Evolutionary conservation across 371 early-diverging fungal genomes (phyloP), one percentile per base, ranked within the genome.

Genomic region (Mortierella sp.): DNA sequence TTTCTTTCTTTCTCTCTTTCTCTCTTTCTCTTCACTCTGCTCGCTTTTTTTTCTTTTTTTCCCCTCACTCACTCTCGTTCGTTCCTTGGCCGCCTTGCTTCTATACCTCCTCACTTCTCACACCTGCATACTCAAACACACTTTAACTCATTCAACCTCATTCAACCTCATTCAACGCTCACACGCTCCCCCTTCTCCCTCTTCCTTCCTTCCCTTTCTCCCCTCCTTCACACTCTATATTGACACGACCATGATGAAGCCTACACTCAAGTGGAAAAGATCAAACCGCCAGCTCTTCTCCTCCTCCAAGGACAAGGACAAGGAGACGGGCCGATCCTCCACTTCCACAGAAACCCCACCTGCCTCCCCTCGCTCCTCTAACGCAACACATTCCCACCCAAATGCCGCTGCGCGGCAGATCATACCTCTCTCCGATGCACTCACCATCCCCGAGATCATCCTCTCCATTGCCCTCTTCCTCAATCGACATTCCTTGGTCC

Each of bases 391-490:
- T 21, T 14, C 2, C 49, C 54, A 24, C 30, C 19, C 43, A 34
- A 4, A 4, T 7, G 10, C 34, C 4, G 34, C 34, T 10, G 4
- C 34, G 10, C 34, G 10, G 34, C 48, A 47, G 48, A 9, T 9
- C 48, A 47, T 6, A 24, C 16, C 31, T 1, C 16, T 54, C 28
- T 34, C 51, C 13, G 38, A 38, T 6, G 70, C 69, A 21, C 63
- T 65, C 5, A 46, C 50, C 27, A 64, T 70, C 42, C 76, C 76
- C 0, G 76, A 76, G 49, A 62, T 76, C 30, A 30, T 76, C 19
- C 61, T 76, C 45, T 19, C 38, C 23, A 62, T 76, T 26, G 65
- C 70, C n/a, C 28, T 38, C 0, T 65, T 54, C 52, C 66, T 76
- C 56, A 58, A 27, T 23, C 65, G 70, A 5, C 13, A 50, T 6